phyloP scores from a whole-genome alignment of 2,329 filamentous ascomycete genomes.

The Mycosphaerella arachidis region DNA sequence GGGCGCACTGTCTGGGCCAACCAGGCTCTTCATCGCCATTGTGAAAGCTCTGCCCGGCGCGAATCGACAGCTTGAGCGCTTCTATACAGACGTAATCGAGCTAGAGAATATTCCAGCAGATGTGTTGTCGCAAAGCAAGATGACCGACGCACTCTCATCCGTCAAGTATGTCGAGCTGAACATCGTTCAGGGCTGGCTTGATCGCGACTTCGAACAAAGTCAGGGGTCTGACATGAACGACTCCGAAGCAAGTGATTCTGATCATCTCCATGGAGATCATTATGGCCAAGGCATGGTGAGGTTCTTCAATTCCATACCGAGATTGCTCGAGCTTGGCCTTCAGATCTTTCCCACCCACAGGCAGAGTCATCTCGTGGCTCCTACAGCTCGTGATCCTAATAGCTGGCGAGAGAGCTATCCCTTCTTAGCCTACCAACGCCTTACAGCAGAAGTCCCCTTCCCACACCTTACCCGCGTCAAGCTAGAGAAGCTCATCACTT shows the following conservation, averaged over 20 bases:
- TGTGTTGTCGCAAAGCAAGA: conserved; percentile 13
- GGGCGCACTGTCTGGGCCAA: conserved; percentile 26
- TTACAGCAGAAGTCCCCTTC: conserved; percentile 14
- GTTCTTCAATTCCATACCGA: conserved; percentile 21
- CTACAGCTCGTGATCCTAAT: conserved; percentile 12
- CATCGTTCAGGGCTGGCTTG: conserved; percentile 22
- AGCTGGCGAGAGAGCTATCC: conserved; percentile 25
- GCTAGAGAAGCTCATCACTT: conserved; percentile 29
- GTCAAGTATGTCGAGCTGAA: conserved; percentile 31
- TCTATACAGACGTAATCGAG: conserved; percentile 33
- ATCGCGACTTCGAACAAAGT: neutral
- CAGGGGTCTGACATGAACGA: neutral
- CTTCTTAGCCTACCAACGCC: conserved; percentile 17
- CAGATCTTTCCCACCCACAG: conserved; percentile 18
- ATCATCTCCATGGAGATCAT: neutral
- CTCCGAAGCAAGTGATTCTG: neutral
- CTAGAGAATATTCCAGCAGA: conserved; percentile 24
- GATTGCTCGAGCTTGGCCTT: conserved; percentile 15
- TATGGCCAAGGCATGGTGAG: conserved; percentile 20
- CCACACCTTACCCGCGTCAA: conserved; percentile 26
- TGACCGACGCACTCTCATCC: conserved; percentile 21
- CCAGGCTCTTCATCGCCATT: conserved; percentile 26
- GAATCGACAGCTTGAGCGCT: conserved; percentile 18
- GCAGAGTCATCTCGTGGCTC: conserved; percentile 15
- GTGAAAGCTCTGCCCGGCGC: conserved; percentile 19